Evolutionary conservation across 805 yeast species (phyloP).

Genomic region (Candida germanica): DNA sequence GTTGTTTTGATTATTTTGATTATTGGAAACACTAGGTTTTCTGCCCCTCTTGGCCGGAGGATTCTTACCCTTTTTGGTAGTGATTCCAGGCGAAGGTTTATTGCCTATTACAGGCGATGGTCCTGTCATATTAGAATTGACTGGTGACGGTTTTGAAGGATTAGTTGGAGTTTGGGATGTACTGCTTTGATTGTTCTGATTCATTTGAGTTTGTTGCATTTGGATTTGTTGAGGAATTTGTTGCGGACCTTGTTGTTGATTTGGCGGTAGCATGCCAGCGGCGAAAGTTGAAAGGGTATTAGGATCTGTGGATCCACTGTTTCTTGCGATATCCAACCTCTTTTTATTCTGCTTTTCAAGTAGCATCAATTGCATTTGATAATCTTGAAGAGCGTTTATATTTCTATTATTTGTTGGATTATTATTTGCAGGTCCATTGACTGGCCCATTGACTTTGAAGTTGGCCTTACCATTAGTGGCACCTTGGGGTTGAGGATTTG

Average conservation of each 20-base stretch:
- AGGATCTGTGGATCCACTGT: conserved; percentile 23
- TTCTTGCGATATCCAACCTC: conserved; percentile 54
- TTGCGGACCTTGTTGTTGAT: conserved; percentile 15
- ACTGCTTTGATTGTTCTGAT: conserved; percentile 5
- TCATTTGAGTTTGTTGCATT: not conserved
- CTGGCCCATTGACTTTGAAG: conserved; percentile 4
- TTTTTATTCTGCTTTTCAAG: conserved; percentile 75
- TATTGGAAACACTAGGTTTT: conserved; percentile 23
- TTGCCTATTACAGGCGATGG: conserved; percentile 33
- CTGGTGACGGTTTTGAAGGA: conserved; percentile 22
- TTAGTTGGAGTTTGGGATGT: conserved; percentile 7
- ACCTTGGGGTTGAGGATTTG: not conserved
- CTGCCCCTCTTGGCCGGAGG: conserved; percentile 29
- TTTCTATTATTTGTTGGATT: conserved; percentile 21
- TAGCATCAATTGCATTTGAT: conserved; percentile 73
- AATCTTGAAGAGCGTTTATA: conserved; percentile 68
- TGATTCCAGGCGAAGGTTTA: conserved; percentile 33
- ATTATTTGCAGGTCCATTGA: conserved; percentile 4
- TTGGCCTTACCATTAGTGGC: conserved; percentile 5
- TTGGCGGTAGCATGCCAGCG: conserved; percentile 25
- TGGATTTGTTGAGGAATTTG: conserved; percentile 6
- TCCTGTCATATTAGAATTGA: conserved; percentile 18
- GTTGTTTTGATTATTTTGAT: conserved; percentile 13
- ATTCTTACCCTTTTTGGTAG: conserved; percentile 28
- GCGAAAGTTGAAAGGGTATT: conserved; percentile 12